Conservation (phyloP, 2,329 filamentous ascomycete genomes). For the Epichloe bromicola region DNA sequence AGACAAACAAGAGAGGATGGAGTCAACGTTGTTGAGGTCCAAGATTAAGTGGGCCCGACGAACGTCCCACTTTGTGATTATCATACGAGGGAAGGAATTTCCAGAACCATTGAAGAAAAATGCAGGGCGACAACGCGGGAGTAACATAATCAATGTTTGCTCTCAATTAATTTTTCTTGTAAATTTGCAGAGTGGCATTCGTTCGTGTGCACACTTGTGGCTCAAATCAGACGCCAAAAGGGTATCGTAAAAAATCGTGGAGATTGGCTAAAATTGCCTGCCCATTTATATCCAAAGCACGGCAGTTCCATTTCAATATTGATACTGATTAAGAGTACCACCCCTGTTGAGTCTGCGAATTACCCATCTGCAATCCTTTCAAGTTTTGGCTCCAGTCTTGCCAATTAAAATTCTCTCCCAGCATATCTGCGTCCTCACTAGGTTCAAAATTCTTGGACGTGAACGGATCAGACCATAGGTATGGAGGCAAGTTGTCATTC, state of each 20-base stretch:
- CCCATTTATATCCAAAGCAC: neutral
- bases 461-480: slow-evolving; percentile 27
- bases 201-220: too few species aligned
- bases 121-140: too few species aligned
- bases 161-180: too few species aligned
- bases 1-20: neutral
- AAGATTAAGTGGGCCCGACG: neutral
- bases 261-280: too few species aligned
- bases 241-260: neutral
- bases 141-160: too few species aligned
- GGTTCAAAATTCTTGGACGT: slow-evolving; percentile 16
- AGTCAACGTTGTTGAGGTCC: neutral
- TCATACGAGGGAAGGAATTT: neutral
- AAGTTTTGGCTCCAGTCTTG: slow-evolving; percentile 34
- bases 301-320: neutral
- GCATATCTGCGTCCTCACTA: slow-evolving; percentile 24
- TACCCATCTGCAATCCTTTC: slow-evolving; percentile 24
- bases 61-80: neutral
- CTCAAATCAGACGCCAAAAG: neutral
- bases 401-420: slow-evolving; percentile 34
- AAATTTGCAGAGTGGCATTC: too few species aligned
- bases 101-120: too few species aligned
- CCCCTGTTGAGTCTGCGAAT: slow-evolving; percentile 10
- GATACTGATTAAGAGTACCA: slow-evolving; percentile 9
- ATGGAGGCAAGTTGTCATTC: slow-evolving; percentile 25